Percentiles rank a stretch among this genome's conserved stretches.
Conservation (phyloP, 371 early-diverging fungal genomes). For the Choanephora cucurbitarum region DNA sequence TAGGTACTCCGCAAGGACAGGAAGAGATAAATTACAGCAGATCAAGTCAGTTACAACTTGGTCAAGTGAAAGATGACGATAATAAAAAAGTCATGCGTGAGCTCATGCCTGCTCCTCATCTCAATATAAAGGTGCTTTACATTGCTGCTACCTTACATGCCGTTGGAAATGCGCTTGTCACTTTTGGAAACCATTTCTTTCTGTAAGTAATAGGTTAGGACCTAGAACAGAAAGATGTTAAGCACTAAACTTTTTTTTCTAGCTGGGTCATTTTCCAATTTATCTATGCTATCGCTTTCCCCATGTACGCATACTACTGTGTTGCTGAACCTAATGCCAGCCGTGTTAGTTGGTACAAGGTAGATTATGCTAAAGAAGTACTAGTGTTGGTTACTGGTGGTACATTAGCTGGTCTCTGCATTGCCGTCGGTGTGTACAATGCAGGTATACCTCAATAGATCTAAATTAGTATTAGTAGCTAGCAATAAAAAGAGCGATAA, state of each 20-base stretch:
- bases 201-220: constrained; percentile 13
- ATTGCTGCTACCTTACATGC: constrained; percentile 27
- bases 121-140: constrained; percentile 18
- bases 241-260: constrained; percentile 1
- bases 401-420: constrained; percentile 11
- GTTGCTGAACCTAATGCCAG: constrained; percentile 25
- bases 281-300: constrained; percentile 28
- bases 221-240: too few species aligned
- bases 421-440: constrained; percentile 18
- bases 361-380: constrained; percentile 20
- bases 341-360: constrained; percentile 20
- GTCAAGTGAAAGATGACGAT: constrained; percentile 8
- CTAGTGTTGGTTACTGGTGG: constrained; percentile 7
- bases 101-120: constrained; percentile 18
- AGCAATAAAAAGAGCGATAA: background rate
- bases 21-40: constrained; percentile 3
- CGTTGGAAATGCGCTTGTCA: constrained; percentile 30
- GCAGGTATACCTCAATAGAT: constrained; percentile 6
- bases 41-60: background rate
- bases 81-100: constrained; percentile 6
- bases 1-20: constrained; percentile 3
- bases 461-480: background rate
- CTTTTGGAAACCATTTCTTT: constrained; percentile 17
- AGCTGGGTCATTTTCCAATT: constrained; percentile 38
- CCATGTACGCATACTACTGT: constrained; percentile 33